A percentile compares a stretch with the other conserved stretches of the same genome.
phyloP scores from a whole-genome alignment of 345 rosid genomes.

The Populus alba region DNA sequence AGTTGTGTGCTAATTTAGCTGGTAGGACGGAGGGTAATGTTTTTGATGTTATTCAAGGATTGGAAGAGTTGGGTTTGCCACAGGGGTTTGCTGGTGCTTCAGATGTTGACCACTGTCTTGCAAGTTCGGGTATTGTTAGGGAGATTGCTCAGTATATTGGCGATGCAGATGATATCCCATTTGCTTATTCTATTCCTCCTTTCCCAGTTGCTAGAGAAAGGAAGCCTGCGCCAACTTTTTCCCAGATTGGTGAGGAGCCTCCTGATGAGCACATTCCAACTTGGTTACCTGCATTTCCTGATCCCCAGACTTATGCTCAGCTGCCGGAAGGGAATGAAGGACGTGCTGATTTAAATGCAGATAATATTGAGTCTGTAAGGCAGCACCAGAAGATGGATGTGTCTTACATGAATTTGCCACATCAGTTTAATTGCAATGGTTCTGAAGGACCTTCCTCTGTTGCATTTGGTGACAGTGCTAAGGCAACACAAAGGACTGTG shows the following conservation, averaged over 20 bases:
- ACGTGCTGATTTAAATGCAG: constrained; percentile 20
- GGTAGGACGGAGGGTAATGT: constrained; percentile 62
- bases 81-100: constrained; percentile 66
- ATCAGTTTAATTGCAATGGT: constrained; percentile 34
- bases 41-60: constrained; percentile 64
- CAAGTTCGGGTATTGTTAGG: constrained; percentile 53
- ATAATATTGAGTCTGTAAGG: constrained; percentile 30
- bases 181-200: constrained; percentile 58
- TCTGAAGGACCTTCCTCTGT: constrained; percentile 32
- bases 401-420: constrained; percentile 40
- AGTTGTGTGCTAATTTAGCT: constrained; percentile 52
- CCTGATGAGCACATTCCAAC: constrained; percentile 66
- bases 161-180: constrained; percentile 52
- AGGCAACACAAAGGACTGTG: constrained; percentile 28
- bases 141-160: constrained; percentile 59
- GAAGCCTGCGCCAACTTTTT: constrained; percentile 45
- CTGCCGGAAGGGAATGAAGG: constrained; percentile 28
- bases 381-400: constrained; percentile 30
- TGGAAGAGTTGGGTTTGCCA: constrained; percentile 61
- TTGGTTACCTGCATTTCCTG: constrained; percentile 81
- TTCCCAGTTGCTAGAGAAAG: constrained; percentile 58
- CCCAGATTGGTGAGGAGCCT: constrained; percentile 56
- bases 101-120: constrained; percentile 54
- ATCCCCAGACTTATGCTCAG: constrained; percentile 35
- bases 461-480: constrained; percentile 31